Evolutionary conservation across 805 yeast genomes (phyloP).

Genomic region (Priceomyces haplophilus): DNA sequence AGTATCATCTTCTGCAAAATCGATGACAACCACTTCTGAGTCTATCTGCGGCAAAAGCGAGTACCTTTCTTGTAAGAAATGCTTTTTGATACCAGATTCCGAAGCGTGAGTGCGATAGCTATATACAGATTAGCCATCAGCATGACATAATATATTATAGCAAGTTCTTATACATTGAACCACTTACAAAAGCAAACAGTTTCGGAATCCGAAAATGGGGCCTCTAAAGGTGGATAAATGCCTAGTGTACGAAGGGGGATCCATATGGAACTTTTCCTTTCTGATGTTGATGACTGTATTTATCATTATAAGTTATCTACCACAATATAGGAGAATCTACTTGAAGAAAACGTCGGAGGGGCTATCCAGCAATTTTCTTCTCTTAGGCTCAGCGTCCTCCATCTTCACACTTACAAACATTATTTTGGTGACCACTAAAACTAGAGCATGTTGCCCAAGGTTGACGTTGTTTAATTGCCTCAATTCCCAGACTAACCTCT

Average conservation of each 20-base stretch:
- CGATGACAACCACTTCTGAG: too few species aligned
- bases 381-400: slow-evolving; percentile 71
- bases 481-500: slow-evolving; percentile 60
- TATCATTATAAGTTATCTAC: slow-evolving; percentile 66
- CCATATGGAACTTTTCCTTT: slow-evolving; percentile 44
- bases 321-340: slow-evolving; percentile 66
- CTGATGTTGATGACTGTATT: slow-evolving; percentile 60
- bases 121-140: not conserved
- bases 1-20: too few species aligned
- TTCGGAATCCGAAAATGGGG: not conserved
- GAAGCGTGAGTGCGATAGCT: not conserved
- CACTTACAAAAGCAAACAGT: not conserved
- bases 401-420: slow-evolving; percentile 66
- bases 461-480: slow-evolving; percentile 56
- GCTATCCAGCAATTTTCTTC: slow-evolving; percentile 64
- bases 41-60: too few species aligned
- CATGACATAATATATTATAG: not conserved
- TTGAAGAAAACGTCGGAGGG: slow-evolving; percentile 69
- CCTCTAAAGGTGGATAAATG: slow-evolving; percentile 23
- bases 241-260: slow-evolving; percentile 47
- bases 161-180: too few species aligned
- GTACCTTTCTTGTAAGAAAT: too few species aligned
- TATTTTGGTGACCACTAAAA: slow-evolving; percentile 55
- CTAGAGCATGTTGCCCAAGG: slow-evolving; percentile 58
- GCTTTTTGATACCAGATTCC: too few species aligned